A percentile compares a stretch with the other conserved stretches of the same genome.
Conservation (phyloP, 768 basidiomycete genomes). For the Calvatia gigantea region DNA sequence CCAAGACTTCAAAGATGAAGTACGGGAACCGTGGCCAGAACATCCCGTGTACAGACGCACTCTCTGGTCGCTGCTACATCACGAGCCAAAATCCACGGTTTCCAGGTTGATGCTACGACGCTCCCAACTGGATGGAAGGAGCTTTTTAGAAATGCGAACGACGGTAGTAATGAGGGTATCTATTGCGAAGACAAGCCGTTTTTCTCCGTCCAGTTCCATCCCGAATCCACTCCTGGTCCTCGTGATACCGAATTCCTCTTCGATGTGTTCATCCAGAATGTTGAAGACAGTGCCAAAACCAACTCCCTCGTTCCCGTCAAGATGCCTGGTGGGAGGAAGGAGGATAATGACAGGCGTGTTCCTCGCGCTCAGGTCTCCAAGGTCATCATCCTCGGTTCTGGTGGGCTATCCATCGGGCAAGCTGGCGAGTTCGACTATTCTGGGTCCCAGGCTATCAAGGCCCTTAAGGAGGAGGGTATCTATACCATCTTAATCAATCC, state of each 20-base stretch:
- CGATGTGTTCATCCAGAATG: conserved; percentile 91
- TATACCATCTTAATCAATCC: conserved; percentile 99
- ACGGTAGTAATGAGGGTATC: conserved; percentile 96
- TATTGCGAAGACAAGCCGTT: conserved; percentile 90
- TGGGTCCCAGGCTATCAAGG: conserved; percentile 98
- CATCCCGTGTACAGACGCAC: conserved; percentile 92
- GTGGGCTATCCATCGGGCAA: conserved; percentile 96
- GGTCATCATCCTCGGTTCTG: conserved; percentile 95
- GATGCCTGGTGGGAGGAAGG: conserved; percentile 78
- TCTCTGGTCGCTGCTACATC: conserved; percentile 97
- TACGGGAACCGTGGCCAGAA: conserved; percentile 99
- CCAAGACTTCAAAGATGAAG: conserved; percentile 97
- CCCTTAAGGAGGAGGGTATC: conserved; percentile 97
- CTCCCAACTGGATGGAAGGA: conserved; percentile 89
- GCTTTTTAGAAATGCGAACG: conserved; percentile 95
- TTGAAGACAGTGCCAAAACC: conserved; percentile 67
- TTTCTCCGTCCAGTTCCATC: conserved; percentile 99
- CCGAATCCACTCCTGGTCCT: conserved; percentile 94
- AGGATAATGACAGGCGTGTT: conserved; percentile 72
- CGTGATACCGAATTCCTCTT: conserved; percentile 99
- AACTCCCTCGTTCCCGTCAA: conserved; percentile 52
- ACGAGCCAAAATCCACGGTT: conserved; percentile 99
- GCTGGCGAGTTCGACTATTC: conserved; percentile 99
- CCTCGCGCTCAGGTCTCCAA: conserved; percentile 82
- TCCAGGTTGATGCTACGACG: conserved; percentile 80